These are phyloP conservation scores for Helminthosporium solani DNA, from an alignment of 2,329 filamentous ascomycete species.

Conservation along the genomic window DNA sequence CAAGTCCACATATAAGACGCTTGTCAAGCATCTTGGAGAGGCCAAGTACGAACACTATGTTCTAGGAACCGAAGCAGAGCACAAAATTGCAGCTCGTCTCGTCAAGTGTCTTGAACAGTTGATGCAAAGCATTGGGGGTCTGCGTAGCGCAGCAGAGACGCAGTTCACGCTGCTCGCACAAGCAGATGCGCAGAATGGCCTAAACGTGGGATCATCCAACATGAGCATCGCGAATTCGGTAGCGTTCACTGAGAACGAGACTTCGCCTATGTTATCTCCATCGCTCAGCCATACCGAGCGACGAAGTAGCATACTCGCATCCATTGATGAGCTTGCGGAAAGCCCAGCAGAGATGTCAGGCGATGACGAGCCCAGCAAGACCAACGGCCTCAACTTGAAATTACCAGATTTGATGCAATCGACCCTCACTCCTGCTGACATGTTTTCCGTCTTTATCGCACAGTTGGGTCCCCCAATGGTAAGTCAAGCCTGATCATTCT, in stretches of 20 bases:
- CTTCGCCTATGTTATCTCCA: slow-evolving; percentile 31
- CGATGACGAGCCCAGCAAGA: slow-evolving; percentile 23
- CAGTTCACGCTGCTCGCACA: slow-evolving; percentile 84
- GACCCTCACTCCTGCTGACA: slow-evolving; percentile 66
- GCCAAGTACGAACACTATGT: slow-evolving; percentile 88
- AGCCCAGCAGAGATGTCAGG: slow-evolving; percentile 35
- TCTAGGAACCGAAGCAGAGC: slow-evolving; percentile 75
- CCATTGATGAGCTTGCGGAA: slow-evolving; percentile 46
- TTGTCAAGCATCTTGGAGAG: slow-evolving; percentile 78
- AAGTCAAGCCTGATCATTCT: slow-evolving; percentile 10
- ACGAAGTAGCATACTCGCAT: slow-evolving; percentile 42
- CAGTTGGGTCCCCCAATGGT: slow-evolving; percentile 88
- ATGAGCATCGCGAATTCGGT: slow-evolving; percentile 26
- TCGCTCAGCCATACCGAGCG: slow-evolving; percentile 33
- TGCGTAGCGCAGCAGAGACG: slow-evolving; percentile 84
- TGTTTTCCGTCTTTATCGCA: slow-evolving; percentile 87
- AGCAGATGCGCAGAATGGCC: slow-evolving; percentile 31
- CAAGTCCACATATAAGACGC: slow-evolving; percentile 64
- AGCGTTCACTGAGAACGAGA: slow-evolving; percentile 23
- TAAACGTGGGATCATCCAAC: slow-evolving; percentile 14
- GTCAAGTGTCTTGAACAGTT: slow-evolving; percentile 83
- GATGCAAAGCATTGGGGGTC: slow-evolving; percentile 83
- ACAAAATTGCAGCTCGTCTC: slow-evolving; percentile 74
- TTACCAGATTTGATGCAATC: slow-evolving; percentile 31
- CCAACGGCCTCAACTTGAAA: slow-evolving; percentile 15